Evolutionary conservation across 352 stramenopile genomes (phyloP).

Genomic region (Stramenopiles sp.): DNA sequence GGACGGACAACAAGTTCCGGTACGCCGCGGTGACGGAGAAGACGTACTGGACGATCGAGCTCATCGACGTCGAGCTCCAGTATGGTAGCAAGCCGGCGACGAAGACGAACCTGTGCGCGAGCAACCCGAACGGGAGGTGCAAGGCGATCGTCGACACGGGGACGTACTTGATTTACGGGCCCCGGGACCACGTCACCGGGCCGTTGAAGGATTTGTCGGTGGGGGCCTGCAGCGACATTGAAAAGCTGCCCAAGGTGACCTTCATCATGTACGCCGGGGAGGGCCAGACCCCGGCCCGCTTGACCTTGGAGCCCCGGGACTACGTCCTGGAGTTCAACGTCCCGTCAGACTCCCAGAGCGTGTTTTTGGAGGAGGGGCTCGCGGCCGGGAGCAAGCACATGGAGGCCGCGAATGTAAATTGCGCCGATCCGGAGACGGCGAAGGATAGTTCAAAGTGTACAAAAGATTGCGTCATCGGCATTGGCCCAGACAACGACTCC

Average conservation of each 20-base stretch:
- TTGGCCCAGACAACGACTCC: slow-evolving; percentile 10
- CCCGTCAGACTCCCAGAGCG: not conserved
- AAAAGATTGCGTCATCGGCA: slow-evolving; percentile 15
- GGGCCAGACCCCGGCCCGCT: not conserved
- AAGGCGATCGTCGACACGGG: slow-evolving; percentile 14
- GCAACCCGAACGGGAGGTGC: slow-evolving; percentile 5
- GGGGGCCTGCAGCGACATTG: not conserved
- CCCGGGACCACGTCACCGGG: not conserved
- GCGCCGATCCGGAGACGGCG: not conserved
- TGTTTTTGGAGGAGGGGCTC: not conserved
- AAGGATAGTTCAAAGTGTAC: not conserved
- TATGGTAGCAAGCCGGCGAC: not conserved
- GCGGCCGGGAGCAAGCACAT: not conserved
- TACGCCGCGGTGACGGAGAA: slow-evolving; percentile 6
- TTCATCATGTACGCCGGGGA: not conserved
- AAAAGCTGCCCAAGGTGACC: slow-evolving; percentile 1
- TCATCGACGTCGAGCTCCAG: slow-evolving; percentile 13
- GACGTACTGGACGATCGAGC: slow-evolving; percentile 12
- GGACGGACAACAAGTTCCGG: slow-evolving; percentile 4
- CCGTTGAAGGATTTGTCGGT: not conserved
- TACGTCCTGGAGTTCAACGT: slow-evolving; percentile 14
- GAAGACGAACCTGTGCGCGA: slow-evolving; percentile 2
- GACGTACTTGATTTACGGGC: slow-evolving; percentile 15
- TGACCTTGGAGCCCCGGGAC: not conserved
- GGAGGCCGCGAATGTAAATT: not conserved